Evolutionary conservation across 352 stramenopile species (phyloP).

Genomic region (Thalassiosira oceanica): DNA sequence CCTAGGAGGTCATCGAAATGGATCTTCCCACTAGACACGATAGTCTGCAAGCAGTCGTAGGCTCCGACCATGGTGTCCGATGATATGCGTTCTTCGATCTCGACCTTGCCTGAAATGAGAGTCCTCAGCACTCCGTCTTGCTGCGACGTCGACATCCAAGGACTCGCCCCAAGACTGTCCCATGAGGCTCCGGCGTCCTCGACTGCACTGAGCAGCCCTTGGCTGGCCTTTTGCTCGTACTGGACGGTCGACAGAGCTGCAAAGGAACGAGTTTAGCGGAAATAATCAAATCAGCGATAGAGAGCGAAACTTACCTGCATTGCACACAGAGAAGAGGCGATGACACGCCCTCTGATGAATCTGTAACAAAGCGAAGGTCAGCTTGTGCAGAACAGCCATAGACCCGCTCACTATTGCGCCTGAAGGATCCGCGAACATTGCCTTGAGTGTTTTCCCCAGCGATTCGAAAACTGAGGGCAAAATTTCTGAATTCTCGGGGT

Average conservation of each 20-base stretch:
- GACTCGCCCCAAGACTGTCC: slow-evolving; percentile 12
- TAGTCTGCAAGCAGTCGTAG: slow-evolving; percentile 47
- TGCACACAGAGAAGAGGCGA: slow-evolving; percentile 33
- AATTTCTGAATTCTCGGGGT: slow-evolving; percentile 38
- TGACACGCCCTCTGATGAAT: slow-evolving; percentile 39
- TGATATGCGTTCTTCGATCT: slow-evolving; percentile 22
- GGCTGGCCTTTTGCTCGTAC: slow-evolving; percentile 31
- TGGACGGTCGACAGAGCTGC: slow-evolving; percentile 15
- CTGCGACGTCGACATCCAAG: not conserved
- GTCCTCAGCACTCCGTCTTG: slow-evolving; percentile 30
- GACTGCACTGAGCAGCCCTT: slow-evolving; percentile 24
- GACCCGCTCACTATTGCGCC: slow-evolving; percentile 24
- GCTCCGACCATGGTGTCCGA: slow-evolving; percentile 36
- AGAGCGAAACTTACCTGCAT: slow-evolving; percentile 17
- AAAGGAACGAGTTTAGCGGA: not conserved
- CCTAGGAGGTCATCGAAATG: slow-evolving; percentile 46
- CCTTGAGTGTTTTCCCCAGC: slow-evolving; percentile 24
- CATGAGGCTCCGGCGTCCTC: slow-evolving; percentile 11
- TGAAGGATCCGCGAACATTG: slow-evolving; percentile 27
- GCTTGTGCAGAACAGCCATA: slow-evolving; percentile 44
- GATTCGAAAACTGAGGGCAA: slow-evolving; percentile 30
- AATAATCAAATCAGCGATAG: not conserved
- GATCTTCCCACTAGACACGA: slow-evolving; percentile 38
- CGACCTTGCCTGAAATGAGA: slow-evolving; percentile 36
- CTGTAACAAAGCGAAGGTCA: slow-evolving; percentile 48